Conservation (phyloP, 306 rosid species). For the Fragaria iinumae region DNA sequence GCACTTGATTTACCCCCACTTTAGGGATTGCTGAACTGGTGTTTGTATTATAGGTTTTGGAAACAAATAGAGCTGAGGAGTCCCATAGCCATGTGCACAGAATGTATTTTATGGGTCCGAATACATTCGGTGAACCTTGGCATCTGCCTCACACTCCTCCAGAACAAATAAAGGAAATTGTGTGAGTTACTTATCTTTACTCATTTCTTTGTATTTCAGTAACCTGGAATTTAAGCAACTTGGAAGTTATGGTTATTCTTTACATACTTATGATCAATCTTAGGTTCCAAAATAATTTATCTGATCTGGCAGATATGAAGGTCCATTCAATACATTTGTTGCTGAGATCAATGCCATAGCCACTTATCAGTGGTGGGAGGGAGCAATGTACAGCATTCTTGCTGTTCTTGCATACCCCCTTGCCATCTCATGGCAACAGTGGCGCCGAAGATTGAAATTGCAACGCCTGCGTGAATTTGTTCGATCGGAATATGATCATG, state of each 20-base stretch:
- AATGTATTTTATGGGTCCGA: conserved; percentile 98
- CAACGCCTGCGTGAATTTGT: conserved; percentile 92
- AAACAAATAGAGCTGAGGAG: conserved; percentile 98
- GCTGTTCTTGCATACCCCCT: conserved; percentile 80
- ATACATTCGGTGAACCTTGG: conserved; percentile 96
- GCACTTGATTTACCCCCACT: not conserved
- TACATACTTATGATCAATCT: conserved; percentile 7
- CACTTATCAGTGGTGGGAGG: conserved; percentile 99
- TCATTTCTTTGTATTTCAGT: not conserved
- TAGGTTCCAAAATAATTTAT: conserved; percentile 32
- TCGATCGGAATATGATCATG: conserved; percentile 93
- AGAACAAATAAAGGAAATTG: conserved; percentile 87
- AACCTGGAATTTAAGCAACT: not conserved
- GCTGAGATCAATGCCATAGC: conserved; percentile 91
- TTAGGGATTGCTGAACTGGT: conserved; percentile 15
- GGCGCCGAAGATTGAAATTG: conserved; percentile 83
- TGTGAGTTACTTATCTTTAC: conserved; percentile 52
- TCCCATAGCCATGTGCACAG: conserved; percentile 95
- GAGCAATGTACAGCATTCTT: conserved; percentile 78
- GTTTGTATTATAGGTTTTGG: conserved; percentile 61
- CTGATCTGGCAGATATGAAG: conserved; percentile 72
- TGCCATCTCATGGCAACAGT: conserved; percentile 97
- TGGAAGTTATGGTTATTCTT: not conserved
- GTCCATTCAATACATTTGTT: conserved; percentile 85
- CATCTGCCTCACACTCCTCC: conserved; percentile 90